A percentile compares a stretch with the other conserved stretches of the same genome.
Evolutionary conservation across 225 moss, liverwort and hornwort genomes (phyloP).

Genomic region (Anthoceros angustus): DNA sequence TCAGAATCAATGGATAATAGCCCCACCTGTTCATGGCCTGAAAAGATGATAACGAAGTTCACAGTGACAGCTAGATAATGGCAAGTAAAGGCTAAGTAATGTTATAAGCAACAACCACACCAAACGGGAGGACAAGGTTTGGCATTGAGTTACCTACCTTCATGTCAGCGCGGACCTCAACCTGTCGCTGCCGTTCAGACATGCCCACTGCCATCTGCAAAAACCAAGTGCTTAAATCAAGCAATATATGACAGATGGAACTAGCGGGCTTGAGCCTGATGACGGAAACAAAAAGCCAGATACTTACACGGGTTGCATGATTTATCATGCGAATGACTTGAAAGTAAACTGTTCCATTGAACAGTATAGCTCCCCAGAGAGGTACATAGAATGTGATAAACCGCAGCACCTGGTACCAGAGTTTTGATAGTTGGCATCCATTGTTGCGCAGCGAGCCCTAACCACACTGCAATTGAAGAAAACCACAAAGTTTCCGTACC

Average conservation of each 20-base stretch:
- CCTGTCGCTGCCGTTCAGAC: constrained; percentile 45
- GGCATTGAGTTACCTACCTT: constrained; percentile 18
- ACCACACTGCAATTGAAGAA: neutral
- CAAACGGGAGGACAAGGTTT: neutral
- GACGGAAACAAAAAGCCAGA: too few species aligned
- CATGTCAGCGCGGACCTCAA: constrained; percentile 47
- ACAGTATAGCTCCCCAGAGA: constrained; percentile 57
- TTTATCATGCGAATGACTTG: constrained; percentile 63
- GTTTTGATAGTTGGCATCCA: neutral
- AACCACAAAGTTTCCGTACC: constrained; percentile 13
- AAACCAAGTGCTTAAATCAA: neutral
- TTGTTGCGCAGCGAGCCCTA: neutral
- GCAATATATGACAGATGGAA: neutral
- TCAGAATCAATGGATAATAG: constrained; percentile 52
- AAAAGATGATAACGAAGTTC: neutral
- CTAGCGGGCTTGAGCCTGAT: too few species aligned
- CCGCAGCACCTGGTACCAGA: constrained; percentile 31
- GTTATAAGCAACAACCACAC: neutral
- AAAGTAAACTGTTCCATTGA: constrained; percentile 51
- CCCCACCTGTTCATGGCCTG: constrained; percentile 75
- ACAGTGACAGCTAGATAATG: too few species aligned
- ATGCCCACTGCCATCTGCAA: constrained; percentile 49
- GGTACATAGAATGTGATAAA: constrained; percentile 62
- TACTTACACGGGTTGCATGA: constrained; percentile 48
- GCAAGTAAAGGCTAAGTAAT: too few species aligned